Conservation (phyloP, 768 basidiomycete species). For the Holtermannia corniformis region DNA sequence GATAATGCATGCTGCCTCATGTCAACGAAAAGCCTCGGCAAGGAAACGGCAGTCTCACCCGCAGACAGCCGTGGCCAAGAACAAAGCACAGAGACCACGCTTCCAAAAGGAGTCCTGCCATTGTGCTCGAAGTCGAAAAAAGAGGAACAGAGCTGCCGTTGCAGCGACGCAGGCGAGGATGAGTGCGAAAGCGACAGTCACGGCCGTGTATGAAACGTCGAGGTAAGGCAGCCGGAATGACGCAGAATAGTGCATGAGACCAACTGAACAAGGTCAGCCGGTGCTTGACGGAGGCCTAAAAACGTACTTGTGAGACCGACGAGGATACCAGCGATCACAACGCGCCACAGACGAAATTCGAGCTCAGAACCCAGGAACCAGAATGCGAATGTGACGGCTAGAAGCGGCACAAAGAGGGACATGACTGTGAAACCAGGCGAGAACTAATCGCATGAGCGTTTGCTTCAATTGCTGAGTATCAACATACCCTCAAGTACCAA, state of each 20-base stretch:
- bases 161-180: slow-evolving; percentile 39
- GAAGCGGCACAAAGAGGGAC: slow-evolving; percentile 41
- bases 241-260: slow-evolving; percentile 42
- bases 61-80: slow-evolving; percentile 38
- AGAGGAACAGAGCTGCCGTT: slow-evolving; percentile 37
- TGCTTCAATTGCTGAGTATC: too few relatives aligned
- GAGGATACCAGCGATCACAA: slow-evolving; percentile 30
- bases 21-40: slow-evolving; percentile 1
- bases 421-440: slow-evolving; percentile 38
- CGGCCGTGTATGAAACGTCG: slow-evolving; percentile 27
- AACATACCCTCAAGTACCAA: slow-evolving; percentile 38
- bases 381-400: slow-evolving; percentile 36
- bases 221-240: slow-evolving; percentile 35
- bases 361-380: slow-evolving; percentile 36
- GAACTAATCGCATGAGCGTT: slow-evolving; percentile 22
- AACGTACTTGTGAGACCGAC: slow-evolving; percentile 39
- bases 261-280: slow-evolving; percentile 19
- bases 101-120: slow-evolving; percentile 41
- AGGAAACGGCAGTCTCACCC: slow-evolving; percentile 17
- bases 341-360: slow-evolving; percentile 32
- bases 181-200: slow-evolving; percentile 39
- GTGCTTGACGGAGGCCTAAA: neutral
- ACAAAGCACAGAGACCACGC: slow-evolving; percentile 27
- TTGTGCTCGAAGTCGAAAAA: slow-evolving; percentile 39
- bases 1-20: slow-evolving; percentile 44